Evolutionary conservation across 208 protist genomes (phyloP), one percentile per base, ranked within the genome.

Genomic region (Endotrypanum monterogeii): DNA sequence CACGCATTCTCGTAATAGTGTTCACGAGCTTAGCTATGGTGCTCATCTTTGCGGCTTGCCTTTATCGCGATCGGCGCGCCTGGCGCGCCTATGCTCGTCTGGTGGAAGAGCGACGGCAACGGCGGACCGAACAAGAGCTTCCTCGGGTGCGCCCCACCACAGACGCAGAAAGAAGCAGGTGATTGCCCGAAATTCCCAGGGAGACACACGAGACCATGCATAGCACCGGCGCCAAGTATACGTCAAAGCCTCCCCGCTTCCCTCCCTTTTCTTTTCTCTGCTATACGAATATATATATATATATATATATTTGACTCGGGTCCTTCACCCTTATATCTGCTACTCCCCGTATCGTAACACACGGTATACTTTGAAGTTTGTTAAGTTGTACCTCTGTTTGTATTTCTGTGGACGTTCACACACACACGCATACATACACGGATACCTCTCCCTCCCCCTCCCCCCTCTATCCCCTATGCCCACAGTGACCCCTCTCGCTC

Each of bases 61-160:
- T 51, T 14, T 73, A 62, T 46, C 74, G 74, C 39, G 74, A 78
- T 51, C 52, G 58, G 11, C 74, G 74, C 39, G 51, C 58, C 1
- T 12, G 23, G n/a, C 65, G 66, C 9, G 74, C 74, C 23, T 73
- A 78, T 57, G 72, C 23, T 51, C 73, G 56, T 2, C 54, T 54
- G 1, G 9, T 66, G 44, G 30, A 41, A 35, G 48, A 9, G 41
- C 58, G 35, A 44, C 65, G 3, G 9, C 48, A 28, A 20, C 46
- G 50, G 52, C 52, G 4, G 51, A 48, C 12, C 3, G n/a, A 11
- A 12, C 41, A 55, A 35, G 50, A 61, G 50, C 62, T 70, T 54
- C 72, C 62, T 6, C 6, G 3, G 11, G 3, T 35, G 8, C 65
- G 54, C 4, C 35, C 56, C 7, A 51, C 54, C 39, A 30, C 41